Evolutionary conservation across 306 rosid species (phyloP).

Genomic region (Quercus rubra): DNA sequence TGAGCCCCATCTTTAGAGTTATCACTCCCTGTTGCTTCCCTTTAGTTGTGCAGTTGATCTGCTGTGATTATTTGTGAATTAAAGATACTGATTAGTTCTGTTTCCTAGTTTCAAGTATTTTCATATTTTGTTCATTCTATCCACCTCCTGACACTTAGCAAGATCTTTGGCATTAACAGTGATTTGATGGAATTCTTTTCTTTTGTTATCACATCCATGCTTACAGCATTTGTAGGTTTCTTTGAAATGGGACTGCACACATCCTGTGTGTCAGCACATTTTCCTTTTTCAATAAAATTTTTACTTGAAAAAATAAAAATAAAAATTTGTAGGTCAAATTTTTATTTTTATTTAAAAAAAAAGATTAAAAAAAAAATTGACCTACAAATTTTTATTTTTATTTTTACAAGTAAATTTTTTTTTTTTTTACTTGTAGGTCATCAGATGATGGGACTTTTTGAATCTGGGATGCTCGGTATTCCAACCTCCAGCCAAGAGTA

Average conservation of each 20-base stretch:
- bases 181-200: background rate
- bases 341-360: too few relatives aligned
- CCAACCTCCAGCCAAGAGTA: conserved; percentile 55
- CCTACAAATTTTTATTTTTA: too few relatives aligned
- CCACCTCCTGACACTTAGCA: background rate
- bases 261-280: too few relatives aligned
- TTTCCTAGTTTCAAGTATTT: background rate
- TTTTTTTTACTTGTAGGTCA: conserved; percentile 35
- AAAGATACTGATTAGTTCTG: background rate
- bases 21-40: conserved; percentile 17
- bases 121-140: background rate
- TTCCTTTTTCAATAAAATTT: too few relatives aligned
- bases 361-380: too few relatives aligned
- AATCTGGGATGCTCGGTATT: conserved; percentile 81
- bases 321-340: too few relatives aligned
- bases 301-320: too few relatives aligned
- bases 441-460: conserved; percentile 92
- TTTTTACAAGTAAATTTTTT: too few relatives aligned
- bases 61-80: background rate
- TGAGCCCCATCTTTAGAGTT: conserved; percentile 44
- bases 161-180: background rate
- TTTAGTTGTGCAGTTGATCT: conserved; percentile 4
- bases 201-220: conserved; percentile 11
- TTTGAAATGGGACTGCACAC: too few relatives aligned
- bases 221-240: conserved; percentile 35